Conservation (phyloP, 2,329 filamentous ascomycete genomes). For the Orbilia javanica region DNA sequence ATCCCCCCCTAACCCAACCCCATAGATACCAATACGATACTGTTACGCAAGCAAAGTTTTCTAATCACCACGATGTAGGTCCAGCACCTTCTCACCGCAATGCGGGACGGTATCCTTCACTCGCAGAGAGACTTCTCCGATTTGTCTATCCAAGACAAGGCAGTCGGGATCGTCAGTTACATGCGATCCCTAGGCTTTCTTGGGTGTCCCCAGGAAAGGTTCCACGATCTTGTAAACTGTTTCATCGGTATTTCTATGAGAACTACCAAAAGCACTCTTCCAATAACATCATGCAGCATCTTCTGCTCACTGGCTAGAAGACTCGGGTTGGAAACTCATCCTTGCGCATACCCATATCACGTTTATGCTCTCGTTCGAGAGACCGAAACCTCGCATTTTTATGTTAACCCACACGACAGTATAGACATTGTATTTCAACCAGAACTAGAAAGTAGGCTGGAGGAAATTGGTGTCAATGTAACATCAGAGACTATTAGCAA, state of each 20-base stretch:
- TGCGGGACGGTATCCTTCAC: slow-evolving; percentile 66
- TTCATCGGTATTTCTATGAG: slow-evolving; percentile 85
- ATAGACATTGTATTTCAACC: slow-evolving; percentile 31
- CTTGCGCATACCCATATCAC: slow-evolving; percentile 85
- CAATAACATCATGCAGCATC: slow-evolving; percentile 86
- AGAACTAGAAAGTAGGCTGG: slow-evolving; percentile 59
- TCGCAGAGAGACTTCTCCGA: slow-evolving; percentile 68
- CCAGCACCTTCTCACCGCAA: slow-evolving; percentile 15
- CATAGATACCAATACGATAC: not conserved
- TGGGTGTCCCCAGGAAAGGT: slow-evolving; percentile 74
- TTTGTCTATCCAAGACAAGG: slow-evolving; percentile 75
- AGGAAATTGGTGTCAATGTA: slow-evolving; percentile 65
- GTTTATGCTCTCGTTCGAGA: slow-evolving; percentile 81
- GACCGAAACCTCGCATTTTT: slow-evolving; percentile 72
- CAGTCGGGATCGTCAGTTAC: slow-evolving; percentile 77
- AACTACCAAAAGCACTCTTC: slow-evolving; percentile 79
- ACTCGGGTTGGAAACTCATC: slow-evolving; percentile 80
- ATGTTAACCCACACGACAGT: slow-evolving; percentile 63
- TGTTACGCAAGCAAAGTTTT: not conserved
- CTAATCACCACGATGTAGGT: not conserved
- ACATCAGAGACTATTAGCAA: slow-evolving; percentile 63
- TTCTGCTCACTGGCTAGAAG: slow-evolving; percentile 83
- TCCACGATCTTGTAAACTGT: slow-evolving; percentile 85
- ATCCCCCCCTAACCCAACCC: slow-evolving; percentile 63
- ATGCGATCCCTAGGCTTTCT: slow-evolving; percentile 77